These are phyloP conservation scores for Lachancea kluyveri DNA, from an alignment of 805 yeast genomes.

Conservation along the genomic window DNA sequence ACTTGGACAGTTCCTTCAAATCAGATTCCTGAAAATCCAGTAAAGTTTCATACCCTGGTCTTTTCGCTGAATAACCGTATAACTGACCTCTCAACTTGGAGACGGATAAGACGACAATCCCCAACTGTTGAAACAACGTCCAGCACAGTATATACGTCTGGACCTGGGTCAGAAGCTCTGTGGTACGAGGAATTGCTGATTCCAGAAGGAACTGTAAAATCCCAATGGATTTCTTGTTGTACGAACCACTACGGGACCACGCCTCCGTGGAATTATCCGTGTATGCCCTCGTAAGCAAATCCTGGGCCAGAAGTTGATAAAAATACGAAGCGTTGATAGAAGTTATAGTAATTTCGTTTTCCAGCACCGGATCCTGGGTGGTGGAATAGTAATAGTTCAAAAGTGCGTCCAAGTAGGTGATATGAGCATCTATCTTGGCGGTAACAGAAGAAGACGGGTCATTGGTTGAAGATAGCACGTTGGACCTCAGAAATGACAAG, in stretches of 20 bases:
- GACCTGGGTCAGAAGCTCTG: constrained; percentile 3
- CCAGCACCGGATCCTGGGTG: background rate
- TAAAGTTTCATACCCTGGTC: constrained; percentile 19
- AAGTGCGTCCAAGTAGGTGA: constrained; percentile 8
- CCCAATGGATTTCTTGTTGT: constrained; percentile 25
- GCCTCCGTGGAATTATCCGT: constrained; percentile 12
- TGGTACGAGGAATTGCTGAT: constrained; percentile 1
- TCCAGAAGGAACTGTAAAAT: constrained; percentile 12
- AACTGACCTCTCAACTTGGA: constrained; percentile 24
- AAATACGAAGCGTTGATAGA: constrained; percentile 18
- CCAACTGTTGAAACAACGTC: constrained; percentile 24
- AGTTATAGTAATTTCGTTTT: constrained; percentile 8
- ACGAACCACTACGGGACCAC: constrained; percentile 26
- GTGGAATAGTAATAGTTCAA: constrained; percentile 2
- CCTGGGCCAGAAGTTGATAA: constrained; percentile 18
- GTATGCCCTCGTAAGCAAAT: constrained; percentile 25
- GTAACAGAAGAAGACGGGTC: too few relatives aligned
- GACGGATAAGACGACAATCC: constrained; percentile 25
- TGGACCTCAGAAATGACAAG: constrained; percentile 3
- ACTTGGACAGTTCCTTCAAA: constrained; percentile 19
- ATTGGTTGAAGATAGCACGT: too few relatives aligned
- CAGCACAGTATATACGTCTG: constrained; percentile 6
- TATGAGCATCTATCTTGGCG: constrained; percentile 8
- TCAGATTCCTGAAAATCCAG: constrained; percentile 27
- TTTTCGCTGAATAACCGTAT: constrained; percentile 14